phyloP scores from a whole-genome alignment of 257 asterid species.

The Linderniella brevidens region DNA sequence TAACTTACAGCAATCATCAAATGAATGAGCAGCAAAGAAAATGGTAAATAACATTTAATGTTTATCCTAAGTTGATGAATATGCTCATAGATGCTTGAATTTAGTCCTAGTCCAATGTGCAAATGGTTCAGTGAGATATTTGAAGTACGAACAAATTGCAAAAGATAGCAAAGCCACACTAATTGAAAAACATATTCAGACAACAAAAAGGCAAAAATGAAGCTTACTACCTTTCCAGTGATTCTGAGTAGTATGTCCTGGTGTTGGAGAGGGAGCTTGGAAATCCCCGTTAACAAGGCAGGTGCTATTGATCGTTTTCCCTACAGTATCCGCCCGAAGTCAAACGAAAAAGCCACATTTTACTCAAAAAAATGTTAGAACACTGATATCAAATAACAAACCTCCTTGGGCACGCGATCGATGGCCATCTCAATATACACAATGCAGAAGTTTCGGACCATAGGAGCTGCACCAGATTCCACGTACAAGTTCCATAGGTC shows the following conservation, averaged over 20 bases:
- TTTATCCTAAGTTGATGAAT: too few species aligned
- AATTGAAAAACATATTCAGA: constrained; percentile 7
- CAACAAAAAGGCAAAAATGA: constrained; percentile 8
- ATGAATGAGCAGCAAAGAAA: too few species aligned
- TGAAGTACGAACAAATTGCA: too few species aligned
- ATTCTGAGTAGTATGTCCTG: constrained; percentile 76
- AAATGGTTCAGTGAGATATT: too few species aligned
- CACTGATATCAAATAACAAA: constrained; percentile 16
- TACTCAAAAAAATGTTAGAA: constrained; percentile 8
- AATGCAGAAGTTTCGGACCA: constrained; percentile 83
- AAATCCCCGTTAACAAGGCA: constrained; percentile 42
- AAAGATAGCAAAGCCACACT: too few species aligned
- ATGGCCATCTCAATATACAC: constrained; percentile 85
- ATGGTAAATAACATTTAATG: too few species aligned
- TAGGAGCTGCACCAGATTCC: constrained; percentile 59
- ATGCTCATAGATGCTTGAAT: too few species aligned
- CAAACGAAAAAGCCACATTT: constrained; percentile 5
- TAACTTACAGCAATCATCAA: too few species aligned
- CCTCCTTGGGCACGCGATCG: constrained; percentile 74
- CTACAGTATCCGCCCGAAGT: constrained; percentile 25
- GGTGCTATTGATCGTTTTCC: constrained; percentile 65
- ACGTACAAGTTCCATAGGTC: constrained; percentile 69
- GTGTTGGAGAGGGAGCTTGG: constrained; percentile 74
- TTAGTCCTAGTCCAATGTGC: too few species aligned
- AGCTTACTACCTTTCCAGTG: constrained; percentile 41